Base-by-base conservation (phyloP, 495 filamentous ascomycete species). In the Umbilicaria muhlenbergii region DNA sequence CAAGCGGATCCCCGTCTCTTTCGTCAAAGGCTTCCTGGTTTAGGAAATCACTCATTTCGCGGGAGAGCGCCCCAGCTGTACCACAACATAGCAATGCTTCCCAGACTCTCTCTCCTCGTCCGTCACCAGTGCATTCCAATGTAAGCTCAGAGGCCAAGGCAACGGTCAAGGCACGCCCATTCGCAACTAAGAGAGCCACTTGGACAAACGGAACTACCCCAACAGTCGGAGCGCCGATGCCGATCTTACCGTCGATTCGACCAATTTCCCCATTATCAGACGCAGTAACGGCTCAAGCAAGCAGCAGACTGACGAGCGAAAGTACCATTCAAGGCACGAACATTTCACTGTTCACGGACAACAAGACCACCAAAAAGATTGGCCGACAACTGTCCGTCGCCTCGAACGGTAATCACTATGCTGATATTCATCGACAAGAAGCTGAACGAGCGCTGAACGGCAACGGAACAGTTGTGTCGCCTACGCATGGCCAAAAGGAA, bases 1-100 rank as follows among this genome's bases (percentile, higher is more conserved):
- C 73, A 0, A 62, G 54, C 38, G 81, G 91, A n/a, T 69, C 69
- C 0, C 76, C 79, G 18, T 78, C 69, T n/a, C 62, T 83, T 0
- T 72, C 77, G 3, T 75, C 85, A 7, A 94, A 94, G 61, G 77
- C 81, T 14, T 95, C 91, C 0, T 99, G 92, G 92, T 94, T 96
- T 62, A 74, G 91, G 44, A 83, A 89, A 54, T 96, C 91, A 11
- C 67, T 96, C 43, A 88, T 94, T 50, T 77, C 78, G 39, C 65
- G 77, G 45, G 74, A 78, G 13, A 73, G 70, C 21, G 72, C 70
- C 46, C 69, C 77, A 16, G 68, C 70, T 10, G 68, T 71, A 14
- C 70, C 66, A 4, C 58, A 71, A 15, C 57, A 61, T 11, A 56
- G 57, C 4, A 19, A 56, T 16, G 39, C 49, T 11, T 19, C 39